These are phyloP conservation scores for Xylaria cubensis DNA, from an alignment of 495 filamentous ascomycete species.

Conservation along the genomic window DNA sequence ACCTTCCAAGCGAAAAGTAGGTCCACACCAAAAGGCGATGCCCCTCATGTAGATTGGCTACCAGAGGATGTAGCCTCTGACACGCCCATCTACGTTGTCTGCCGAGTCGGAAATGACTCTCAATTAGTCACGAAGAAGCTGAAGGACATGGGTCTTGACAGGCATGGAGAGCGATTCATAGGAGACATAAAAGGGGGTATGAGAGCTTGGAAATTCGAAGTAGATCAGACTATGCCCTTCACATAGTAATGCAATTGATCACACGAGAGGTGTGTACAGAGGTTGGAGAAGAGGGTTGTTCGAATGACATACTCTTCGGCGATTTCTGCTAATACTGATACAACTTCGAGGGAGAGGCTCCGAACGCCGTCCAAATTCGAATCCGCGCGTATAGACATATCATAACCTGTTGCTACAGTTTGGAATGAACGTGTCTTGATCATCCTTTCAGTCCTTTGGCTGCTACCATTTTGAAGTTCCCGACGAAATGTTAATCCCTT, in stretches of 20 bases:
- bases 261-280: neutral
- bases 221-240: constrained; percentile 75
- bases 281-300: constrained; percentile 31
- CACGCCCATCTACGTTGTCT: constrained; percentile 74
- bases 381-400: constrained; percentile 18
- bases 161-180: constrained; percentile 63
- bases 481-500: constrained; percentile 18
- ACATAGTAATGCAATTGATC: constrained; percentile 40
- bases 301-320: constrained; percentile 37
- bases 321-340: constrained; percentile 39
- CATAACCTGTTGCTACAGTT: constrained; percentile 18
- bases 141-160: constrained; percentile 69
- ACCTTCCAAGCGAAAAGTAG: constrained; percentile 50
- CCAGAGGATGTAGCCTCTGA: constrained; percentile 44
- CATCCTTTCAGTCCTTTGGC: constrained; percentile 18
- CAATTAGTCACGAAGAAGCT: constrained; percentile 76
- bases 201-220: constrained; percentile 79
- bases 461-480: neutral
- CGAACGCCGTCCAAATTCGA: constrained; percentile 39
- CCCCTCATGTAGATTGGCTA: constrained; percentile 49
- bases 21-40: constrained; percentile 33
- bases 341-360: constrained; percentile 40
- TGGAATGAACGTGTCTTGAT: constrained; percentile 14
- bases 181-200: constrained; percentile 85
- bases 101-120: constrained; percentile 87